Base-by-base conservation (phyloP, 768 basidiomycete genomes). In the Tylopilus vinaceipallidus region DNA sequence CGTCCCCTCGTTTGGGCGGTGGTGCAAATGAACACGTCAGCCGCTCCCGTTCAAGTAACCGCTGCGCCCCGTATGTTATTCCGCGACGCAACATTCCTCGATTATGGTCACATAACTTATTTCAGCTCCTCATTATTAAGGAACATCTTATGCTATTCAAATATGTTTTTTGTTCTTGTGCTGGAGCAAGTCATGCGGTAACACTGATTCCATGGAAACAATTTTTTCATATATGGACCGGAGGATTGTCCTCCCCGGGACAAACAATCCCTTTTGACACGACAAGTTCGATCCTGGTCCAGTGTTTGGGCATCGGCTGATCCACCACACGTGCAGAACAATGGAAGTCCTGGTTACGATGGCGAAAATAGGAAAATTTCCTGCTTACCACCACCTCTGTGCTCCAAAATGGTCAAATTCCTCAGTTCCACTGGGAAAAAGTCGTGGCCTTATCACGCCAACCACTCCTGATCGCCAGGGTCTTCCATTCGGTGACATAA, bases 401-500 rank as follows among this genome's bases (percentile, higher is more conserved):
- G 29, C 36, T 49, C 65, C 46, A 55, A 62, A 55, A 60, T 41
- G 55, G 56, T 33, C 57, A 58, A 57, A 52, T 66, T 65, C 56
- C 17, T 39, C 23, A 16, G 53, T 49, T 57, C 56, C 56, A 53
- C 50, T 52, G 54, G 56, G 65, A 60, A 58, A 54, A 46, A 43
- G 22, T 45, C 41, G 44, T 52, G 51, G 48, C 52, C 46, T 49
- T 55, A 60, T 62, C 62, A 54, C 51, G 42, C 54, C 24, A 57
- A 48, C 47, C 35, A 40, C 52, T 49, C 49, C 38, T 60, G 64
- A 67, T 66, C 57, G 41, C 49, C 65, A 67, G 53, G 50, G 34
- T 42, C 65, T 62, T 67, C 65, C 65, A 67, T 66, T 67, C 36
- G 23, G 52, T 53, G 58, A 58, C 57, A 52, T 56, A 41, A 58